Base-by-base conservation (phyloP, 352 stramenopile species). In the Globisporangium paddicum region DNA sequence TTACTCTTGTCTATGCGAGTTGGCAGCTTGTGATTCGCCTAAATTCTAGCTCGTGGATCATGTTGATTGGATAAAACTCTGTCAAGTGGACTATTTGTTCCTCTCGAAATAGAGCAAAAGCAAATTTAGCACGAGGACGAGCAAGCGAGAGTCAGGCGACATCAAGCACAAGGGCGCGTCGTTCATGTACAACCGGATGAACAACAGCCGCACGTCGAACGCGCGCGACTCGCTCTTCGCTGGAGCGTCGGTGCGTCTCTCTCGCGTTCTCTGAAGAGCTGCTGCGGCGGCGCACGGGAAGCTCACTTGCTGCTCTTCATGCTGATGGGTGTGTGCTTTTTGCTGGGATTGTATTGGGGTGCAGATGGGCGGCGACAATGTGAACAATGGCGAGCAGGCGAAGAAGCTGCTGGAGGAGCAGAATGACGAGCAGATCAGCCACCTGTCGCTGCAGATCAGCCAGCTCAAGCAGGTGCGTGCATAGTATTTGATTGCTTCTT, bases 401-500 rank as follows among this genome's bases (percentile, higher is more conserved):
- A 86, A 87, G 58, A 65, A 77, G 34, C 68, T 95, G 32, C 67
- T 93, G 32, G 86, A 95, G 50, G 86, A 93, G 40, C 86, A 95
- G 49, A 95, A 95, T 42, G 84, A 95, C 34, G 84, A 93, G 64
- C 82, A 95, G 62, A 92, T 95, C 54, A 91, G 81, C 64, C 83
- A 93, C 60, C 65, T 95, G 62, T 93, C 83, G 62, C 71, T 93
- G 64, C 86, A 95, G 71, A 93, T 93, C 62, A 87, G 77, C 55
- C 77, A 92, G 62, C 61, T 95, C 34, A 93, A 93, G 62, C 78
- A 90, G 78, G 86, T 95, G 38, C n/a, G n/a, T n/a, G n/a, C n/a
- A n/a, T n/a, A n/a, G n/a, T n/a, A n/a, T n/a, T n/a, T n/a, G n/a
- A n/a, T n/a, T n/a, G n/a, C n/a, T n/a, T n/a, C n/a, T n/a, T n/a